Evolutionary conservation across 2,329 filamentous ascomycete genomes (phyloP).

Genomic region (Teratosphaeria pseudoeucalypti): DNA sequence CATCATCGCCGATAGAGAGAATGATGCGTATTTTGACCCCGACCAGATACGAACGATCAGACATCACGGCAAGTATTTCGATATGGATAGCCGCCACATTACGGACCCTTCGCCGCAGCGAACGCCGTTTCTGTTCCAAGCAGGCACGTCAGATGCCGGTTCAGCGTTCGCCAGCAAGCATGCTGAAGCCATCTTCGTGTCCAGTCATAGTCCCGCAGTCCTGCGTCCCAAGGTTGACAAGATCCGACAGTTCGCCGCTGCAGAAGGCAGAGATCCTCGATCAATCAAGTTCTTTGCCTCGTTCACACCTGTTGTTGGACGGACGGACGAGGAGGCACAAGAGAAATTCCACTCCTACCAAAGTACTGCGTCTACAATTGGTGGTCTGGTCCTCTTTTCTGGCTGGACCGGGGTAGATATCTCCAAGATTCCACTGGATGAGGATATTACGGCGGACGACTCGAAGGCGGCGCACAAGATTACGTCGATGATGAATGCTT

Average conservation of each 20-base stretch:
- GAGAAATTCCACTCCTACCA: slow-evolving; percentile 53
- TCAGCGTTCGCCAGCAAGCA: slow-evolving; percentile 59
- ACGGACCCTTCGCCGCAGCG: slow-evolving; percentile 31
- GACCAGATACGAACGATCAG: slow-evolving; percentile 50
- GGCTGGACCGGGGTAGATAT: slow-evolving; percentile 65
- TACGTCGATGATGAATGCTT: slow-evolving; percentile 31
- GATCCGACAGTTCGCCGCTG: slow-evolving; percentile 42
- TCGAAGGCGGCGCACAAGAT: slow-evolving; percentile 45
- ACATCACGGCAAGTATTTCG: slow-evolving; percentile 48
- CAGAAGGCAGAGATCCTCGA: slow-evolving; percentile 46
- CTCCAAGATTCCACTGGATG: slow-evolving; percentile 49
- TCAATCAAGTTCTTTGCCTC: slow-evolving; percentile 60
- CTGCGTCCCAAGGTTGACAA: slow-evolving; percentile 42
- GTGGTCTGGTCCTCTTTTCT: slow-evolving; percentile 59
- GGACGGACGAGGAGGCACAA: slow-evolving; percentile 55
- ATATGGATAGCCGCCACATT: slow-evolving; percentile 37
- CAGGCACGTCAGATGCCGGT: slow-evolving; percentile 56
- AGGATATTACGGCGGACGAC: slow-evolving; percentile 49
- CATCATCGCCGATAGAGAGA: slow-evolving; percentile 42
- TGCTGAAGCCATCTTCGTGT: slow-evolving; percentile 55
- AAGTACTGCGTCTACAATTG: slow-evolving; percentile 53
- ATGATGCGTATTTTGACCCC: slow-evolving; percentile 49
- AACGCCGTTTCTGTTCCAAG: slow-evolving; percentile 54
- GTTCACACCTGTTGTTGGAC: slow-evolving; percentile 54
- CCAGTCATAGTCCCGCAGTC: slow-evolving; percentile 41